phyloP scores from a whole-genome alignment of 2,329 filamentous ascomycete species.

The Graphilbum sp. region DNA sequence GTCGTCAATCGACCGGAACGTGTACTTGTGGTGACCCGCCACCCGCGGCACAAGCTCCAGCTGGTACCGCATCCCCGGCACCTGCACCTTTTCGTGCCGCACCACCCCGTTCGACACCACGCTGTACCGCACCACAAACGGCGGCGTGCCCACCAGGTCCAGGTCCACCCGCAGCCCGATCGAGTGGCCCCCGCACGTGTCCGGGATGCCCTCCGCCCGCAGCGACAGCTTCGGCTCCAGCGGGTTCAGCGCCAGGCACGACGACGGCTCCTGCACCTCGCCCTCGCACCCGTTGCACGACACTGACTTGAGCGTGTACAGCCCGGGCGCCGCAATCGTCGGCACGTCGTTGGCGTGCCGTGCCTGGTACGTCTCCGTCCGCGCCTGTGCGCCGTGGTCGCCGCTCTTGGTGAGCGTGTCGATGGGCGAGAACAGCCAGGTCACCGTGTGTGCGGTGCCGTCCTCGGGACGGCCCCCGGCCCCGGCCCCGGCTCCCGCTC shows the following conservation, averaged over 20 bases:
- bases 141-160: constrained; percentile 81
- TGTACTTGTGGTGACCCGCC: constrained; percentile 76
- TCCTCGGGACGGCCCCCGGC: constrained; percentile 16
- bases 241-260: constrained; percentile 84
- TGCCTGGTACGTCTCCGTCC: constrained; percentile 40
- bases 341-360: constrained; percentile 48
- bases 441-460: constrained; percentile 48
- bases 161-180: constrained; percentile 80
- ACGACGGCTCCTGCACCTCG: constrained; percentile 82
- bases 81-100: constrained; percentile 34
- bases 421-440: constrained; percentile 69
- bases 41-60: constrained; percentile 66
- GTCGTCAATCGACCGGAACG: constrained; percentile 69
- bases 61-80: constrained; percentile 65
- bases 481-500: constrained; percentile 20
- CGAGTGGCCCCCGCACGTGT: constrained; percentile 88
- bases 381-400: constrained; percentile 46
- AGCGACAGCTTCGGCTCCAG: constrained; percentile 68
- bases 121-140: constrained; percentile 70
- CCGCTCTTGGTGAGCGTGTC: constrained; percentile 52
- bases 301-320: constrained; percentile 73
- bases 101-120: constrained; percentile 46
- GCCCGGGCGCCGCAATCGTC: constrained; percentile 56
- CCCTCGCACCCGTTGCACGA: constrained; percentile 69
- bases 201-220: constrained; percentile 65